These are phyloP conservation scores for Botryosphaeria agaves DNA, from an alignment of 2,329 filamentous ascomycete species.

Conservation along the genomic window DNA sequence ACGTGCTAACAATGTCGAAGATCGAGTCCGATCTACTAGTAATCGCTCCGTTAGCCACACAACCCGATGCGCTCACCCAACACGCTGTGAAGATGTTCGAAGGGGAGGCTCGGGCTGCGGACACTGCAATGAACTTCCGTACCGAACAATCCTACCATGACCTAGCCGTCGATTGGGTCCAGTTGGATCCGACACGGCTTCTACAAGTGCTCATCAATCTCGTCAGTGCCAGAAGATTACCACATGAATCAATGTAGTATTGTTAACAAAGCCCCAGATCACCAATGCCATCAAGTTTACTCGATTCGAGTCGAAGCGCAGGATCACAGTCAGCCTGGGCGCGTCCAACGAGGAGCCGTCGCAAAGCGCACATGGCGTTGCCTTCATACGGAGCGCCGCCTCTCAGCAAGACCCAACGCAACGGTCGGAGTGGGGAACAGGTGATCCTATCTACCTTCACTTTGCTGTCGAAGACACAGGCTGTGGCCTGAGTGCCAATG, in stretches of 20 bases:
- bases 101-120: constrained; percentile 16
- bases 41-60: constrained; percentile 22
- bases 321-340: constrained; percentile 21
- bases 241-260: not conserved
- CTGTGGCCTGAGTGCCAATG: constrained; percentile 18
- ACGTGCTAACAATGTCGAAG: constrained; percentile 26
- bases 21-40: constrained; percentile 15
- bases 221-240: not conserved
- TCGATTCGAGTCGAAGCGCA: constrained; percentile 14
- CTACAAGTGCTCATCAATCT: constrained; percentile 23
- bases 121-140: constrained; percentile 13
- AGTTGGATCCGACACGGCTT: constrained; percentile 24
- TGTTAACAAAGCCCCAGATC: constrained; percentile 17
- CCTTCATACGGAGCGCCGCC: constrained; percentile 13
- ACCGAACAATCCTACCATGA: constrained; percentile 19
- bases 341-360: constrained; percentile 15
- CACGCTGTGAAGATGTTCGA: constrained; percentile 21
- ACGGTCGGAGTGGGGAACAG: constrained; percentile 16
- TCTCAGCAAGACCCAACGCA: constrained; percentile 7
- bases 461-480: constrained; percentile 22
- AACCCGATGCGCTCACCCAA: constrained; percentile 17
- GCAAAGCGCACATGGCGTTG: constrained; percentile 14
- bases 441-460: constrained; percentile 18
- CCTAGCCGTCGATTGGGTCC: constrained; percentile 19
- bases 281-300: constrained; percentile 32